Evolutionary conservation across 1,284 basidiomycete species (phyloP), one percentile per base, ranked within the genome.

Genomic region (Hortiboletus rubellus): DNA sequence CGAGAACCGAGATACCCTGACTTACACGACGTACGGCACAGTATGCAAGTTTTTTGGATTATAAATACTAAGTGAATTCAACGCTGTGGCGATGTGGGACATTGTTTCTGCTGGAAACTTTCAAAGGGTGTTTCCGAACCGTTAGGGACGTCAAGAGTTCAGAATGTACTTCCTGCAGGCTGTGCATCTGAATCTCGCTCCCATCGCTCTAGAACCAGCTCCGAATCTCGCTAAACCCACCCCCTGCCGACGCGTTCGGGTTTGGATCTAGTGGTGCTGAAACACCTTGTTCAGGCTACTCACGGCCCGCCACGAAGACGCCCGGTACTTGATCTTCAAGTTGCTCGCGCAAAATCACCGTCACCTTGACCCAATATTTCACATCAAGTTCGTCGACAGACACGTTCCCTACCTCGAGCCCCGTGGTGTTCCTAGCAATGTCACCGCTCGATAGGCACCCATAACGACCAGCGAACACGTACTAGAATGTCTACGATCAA

Each of bases 321-420:
- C 27, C 31, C 1, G 18, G 3, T n/a, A 11, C 31, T 5, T 36
- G 14, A 11, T 31, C 36, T n/a, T 22, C 17, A 14, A 0, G 7
- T 46, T 18, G 43, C 15, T 43, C 17, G 10, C 15, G n/a, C 40
- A 38, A 24, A 15, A 53, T 7, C 34, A 54, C 22, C 3, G 31
- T 50, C 8, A 56, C 38, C 36, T 31, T 46, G 50, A 67, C 38
- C 57, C 65, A 69, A 45, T 69, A 66, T 12, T 65, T 66, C 55
- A 58, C 54, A 37, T 69, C 63, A 40, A 66, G 34, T 12, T 64
- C 53, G 7, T 53, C 44, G 3, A 61, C 24, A 7, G 38, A 49
- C 17, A 58, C 27, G 5, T 11, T 27, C 5, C 4, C 12, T 5
- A 57, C 15, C n/a, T 66, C 54, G 7, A 67, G 40, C n/a, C 12